Percentiles rank a stretch among this genome's conserved stretches.
These are phyloP conservation scores for Coemansia nantahalensis DNA, from an alignment of 192 early-diverging fungal species.

Conservation along the genomic window DNA sequence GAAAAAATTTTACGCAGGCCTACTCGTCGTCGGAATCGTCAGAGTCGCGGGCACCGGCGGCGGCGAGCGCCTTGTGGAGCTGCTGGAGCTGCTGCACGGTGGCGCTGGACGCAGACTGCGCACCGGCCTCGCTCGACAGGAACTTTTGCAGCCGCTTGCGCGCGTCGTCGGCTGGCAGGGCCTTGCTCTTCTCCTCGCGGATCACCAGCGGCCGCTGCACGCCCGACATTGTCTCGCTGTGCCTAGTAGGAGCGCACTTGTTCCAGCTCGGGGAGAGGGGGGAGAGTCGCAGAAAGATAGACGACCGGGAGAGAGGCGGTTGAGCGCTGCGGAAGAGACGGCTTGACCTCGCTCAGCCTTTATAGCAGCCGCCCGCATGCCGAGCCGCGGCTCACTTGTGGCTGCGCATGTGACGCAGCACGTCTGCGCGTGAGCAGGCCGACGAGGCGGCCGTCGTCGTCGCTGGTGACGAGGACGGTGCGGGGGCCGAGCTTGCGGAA, in stretches of 20 bases:
- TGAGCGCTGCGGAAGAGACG: too few relatives aligned
- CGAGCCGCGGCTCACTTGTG: too few relatives aligned
- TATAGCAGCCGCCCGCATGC: too few relatives aligned
- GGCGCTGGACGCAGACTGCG: constrained; percentile 31
- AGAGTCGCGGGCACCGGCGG: background rate
- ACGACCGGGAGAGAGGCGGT: too few relatives aligned
- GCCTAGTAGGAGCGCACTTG: too few relatives aligned
- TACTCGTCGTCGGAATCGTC: constrained; percentile 1
- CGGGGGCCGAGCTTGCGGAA: constrained; percentile 83
- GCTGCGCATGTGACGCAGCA: constrained; percentile 45
- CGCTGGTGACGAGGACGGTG: constrained; percentile 65
- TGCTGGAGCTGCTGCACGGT: constrained; percentile 34
- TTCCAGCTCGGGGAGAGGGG: too few relatives aligned
- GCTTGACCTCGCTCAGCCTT: too few relatives aligned
- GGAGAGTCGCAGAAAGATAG: too few relatives aligned
- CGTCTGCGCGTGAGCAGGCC: constrained; percentile 77
- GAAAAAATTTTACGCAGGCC: too few relatives aligned
- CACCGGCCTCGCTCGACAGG: constrained; percentile 28
- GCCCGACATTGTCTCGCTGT: too few relatives aligned
- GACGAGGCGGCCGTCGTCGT: constrained; percentile 57
- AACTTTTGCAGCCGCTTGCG: constrained; percentile 16
- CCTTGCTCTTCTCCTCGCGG: constrained; percentile 18
- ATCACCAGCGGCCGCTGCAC: constrained; percentile 33
- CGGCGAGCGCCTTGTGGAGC: constrained; percentile 11
- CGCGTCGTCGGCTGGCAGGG: constrained; percentile 2